These are phyloP conservation scores for Panicum miliaceum DNA, from an alignment of 176 grass and related monocot genomes.

Conservation along the genomic window DNA sequence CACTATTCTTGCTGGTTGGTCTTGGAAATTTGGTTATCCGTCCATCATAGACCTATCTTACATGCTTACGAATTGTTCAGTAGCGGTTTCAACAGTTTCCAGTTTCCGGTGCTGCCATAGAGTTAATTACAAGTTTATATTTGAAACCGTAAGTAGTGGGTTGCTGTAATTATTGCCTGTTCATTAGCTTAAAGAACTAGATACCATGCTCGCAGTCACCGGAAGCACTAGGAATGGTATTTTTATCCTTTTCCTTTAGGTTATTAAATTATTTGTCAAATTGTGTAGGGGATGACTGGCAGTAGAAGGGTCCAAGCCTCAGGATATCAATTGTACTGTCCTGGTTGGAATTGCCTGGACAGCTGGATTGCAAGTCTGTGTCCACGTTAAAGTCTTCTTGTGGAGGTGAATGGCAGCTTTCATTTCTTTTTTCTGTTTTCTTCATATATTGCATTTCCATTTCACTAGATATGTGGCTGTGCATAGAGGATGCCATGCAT, in stretches of 20 bases:
- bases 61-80: neutral
- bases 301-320: conserved; percentile 34
- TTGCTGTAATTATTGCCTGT: neutral
- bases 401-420: conserved; percentile 22
- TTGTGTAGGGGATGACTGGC: conserved; percentile 42
- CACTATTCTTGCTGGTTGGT: neutral
- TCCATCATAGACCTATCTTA: neutral
- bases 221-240: neutral
- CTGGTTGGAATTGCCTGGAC: conserved; percentile 38
- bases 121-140: neutral
- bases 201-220: neutral
- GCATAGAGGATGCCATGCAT: neutral
- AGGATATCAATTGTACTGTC: conserved; percentile 17
- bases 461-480: conserved; percentile 11
- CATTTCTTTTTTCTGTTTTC: neutral
- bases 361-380: conserved; percentile 38
- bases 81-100: neutral
- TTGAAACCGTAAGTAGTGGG: neutral
- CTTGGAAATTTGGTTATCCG: conserved; percentile 1
- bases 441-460: conserved; percentile 2
- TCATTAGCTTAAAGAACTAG: neutral
- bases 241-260: conserved; percentile 9
- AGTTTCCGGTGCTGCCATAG: neutral
- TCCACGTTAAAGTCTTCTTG: conserved; percentile 40
- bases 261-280: conserved; percentile 31